Base-by-base conservation (phyloP, 257 asterid species). In the Petunia secreta region DNA sequence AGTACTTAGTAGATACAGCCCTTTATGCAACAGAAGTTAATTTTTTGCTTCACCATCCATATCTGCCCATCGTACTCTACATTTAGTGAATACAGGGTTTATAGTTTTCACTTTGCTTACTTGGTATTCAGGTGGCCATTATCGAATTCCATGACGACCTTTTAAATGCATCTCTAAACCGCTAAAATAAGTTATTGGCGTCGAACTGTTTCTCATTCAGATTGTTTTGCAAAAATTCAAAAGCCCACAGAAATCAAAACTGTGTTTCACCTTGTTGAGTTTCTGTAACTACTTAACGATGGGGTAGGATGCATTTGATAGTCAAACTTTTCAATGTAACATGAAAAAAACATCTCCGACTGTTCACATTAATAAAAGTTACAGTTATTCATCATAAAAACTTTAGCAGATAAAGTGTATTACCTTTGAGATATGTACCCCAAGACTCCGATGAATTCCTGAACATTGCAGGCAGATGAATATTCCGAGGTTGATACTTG, bases 371-470 rank as follows among this genome's bases (percentile, higher is more conserved):
- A 60, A 13, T 25, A 60, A 57, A 34, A 57, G 15, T n/a, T 57
- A 15, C 15, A 14, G 40, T 25, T 25, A 60, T 6, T 60, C 5
- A 60, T 60, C 15, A 34, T 57, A 34, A 57, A 5, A 15, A 14
- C 34, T 55, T 55, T 55, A 55, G 62, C 34, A 65, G 0, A 4
- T 7, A 39, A 25, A 37, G 65, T 53, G 44, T 16, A 9, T 77
- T 76, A 95, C 99, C 98, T 93, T 92, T 15, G 98, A 95, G 82
- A 95, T 89, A 88, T 93, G 99, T 36, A 92, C 97, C 77, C 99
- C 99, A 37, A 95, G 96, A 85, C 97, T 92, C 78, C 97, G 89
- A 83, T 95, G 99, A 80, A 91, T 88, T 62, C 98, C 97, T 39
- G 99, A 95, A 81, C 98, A 95, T 81, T 87, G 92, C 97, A 95